Evolutionary conservation across 257 asterid species (phyloP), one percentile per base, ranked within the genome.

Genomic region (Solanum boliviense): DNA sequence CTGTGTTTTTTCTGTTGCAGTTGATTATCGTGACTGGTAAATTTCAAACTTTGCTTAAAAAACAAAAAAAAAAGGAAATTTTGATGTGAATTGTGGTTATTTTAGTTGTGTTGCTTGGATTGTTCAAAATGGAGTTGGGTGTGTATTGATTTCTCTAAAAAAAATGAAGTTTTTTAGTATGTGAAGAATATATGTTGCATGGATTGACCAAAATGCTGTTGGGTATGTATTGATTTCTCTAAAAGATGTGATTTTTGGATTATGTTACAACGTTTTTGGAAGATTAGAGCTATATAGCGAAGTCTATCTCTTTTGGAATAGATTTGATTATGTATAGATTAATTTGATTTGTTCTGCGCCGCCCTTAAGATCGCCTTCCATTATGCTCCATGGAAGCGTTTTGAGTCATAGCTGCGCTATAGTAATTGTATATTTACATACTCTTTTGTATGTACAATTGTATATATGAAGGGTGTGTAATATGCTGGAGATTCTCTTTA

Each of bases 301-400:
- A 35, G 38, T 35, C 38, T 35, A 35, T 35, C 38, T 6, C 35
- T 27, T 20, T 72, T 32, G 29, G 16, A 73, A 9, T 72, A 9
- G n/a, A 11, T 4, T 75, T 11, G 13, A 21, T 75, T 7, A 0
- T 68, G 74, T 13, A 3, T 27, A 13, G 36, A 6, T 7, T 44
- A 44, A 8, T 41, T 7, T 44, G 25, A 3, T 41, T 73, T 0
- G 10, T 4, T 46, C 3, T 7, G 98, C 96, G 97, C 93, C 36
- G 98, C 98, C 95, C 98, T 95, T 94, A 94, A 95, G 98, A 94
- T 95, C 98, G 98, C 97, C 98, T 95, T 94, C 96, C 98, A 89
- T 27, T 88, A 4, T 86, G 70, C 87, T 34, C 89, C 36, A 92
- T 94, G 98, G 98, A 91, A 94, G 97, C 98, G 98, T 89, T 94